Conservation (phyloP, 805 yeast species). For the Clavispora carvajalis region DNA sequence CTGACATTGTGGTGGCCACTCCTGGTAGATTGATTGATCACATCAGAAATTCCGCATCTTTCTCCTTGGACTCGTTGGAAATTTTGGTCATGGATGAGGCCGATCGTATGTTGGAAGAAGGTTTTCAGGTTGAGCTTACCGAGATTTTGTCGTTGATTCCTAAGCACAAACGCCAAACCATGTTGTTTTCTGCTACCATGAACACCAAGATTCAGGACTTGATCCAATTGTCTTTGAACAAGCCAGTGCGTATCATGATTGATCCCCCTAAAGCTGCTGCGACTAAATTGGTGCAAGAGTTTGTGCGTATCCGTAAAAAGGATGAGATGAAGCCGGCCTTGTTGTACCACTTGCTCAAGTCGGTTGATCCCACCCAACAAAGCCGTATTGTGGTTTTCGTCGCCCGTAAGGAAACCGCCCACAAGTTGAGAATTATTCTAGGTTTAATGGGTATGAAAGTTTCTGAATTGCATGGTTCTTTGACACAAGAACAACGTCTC, state of each 20-base stretch:
- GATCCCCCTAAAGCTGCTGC: constrained; percentile 96
- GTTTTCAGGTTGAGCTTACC: constrained; percentile 90
- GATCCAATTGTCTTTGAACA: constrained; percentile 79
- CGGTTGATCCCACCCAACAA: constrained; percentile 56
- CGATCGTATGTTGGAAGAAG: constrained; percentile 98
- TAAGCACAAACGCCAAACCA: constrained; percentile 78
- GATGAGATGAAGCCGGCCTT: constrained; percentile 81
- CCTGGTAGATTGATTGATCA: constrained; percentile 99
- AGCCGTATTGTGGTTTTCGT: constrained; percentile 86
- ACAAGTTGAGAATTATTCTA: constrained; percentile 68
- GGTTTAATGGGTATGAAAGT: constrained; percentile 75
- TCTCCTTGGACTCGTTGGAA: constrained; percentile 86
- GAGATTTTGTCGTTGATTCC: constrained; percentile 88
- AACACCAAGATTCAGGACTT: constrained; percentile 85
- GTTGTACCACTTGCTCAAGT: constrained; percentile 63
- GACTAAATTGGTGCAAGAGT: constrained; percentile 83
- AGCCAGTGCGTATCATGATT: constrained; percentile 92
- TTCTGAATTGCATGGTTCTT: constrained; percentile 76
- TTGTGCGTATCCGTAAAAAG: constrained; percentile 89
- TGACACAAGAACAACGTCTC: constrained; percentile 90
- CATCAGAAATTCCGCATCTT: constrained; percentile 89
- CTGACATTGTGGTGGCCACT: constrained; percentile 95
- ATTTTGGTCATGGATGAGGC: constrained; percentile 95
- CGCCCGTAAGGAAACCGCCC: constrained; percentile 87
- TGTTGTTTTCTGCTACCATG: constrained; percentile 97